These are phyloP conservation scores for Sporothrix inflata DNA, from an alignment of 2,329 filamentous ascomycete genomes.

Conservation along the genomic window DNA sequence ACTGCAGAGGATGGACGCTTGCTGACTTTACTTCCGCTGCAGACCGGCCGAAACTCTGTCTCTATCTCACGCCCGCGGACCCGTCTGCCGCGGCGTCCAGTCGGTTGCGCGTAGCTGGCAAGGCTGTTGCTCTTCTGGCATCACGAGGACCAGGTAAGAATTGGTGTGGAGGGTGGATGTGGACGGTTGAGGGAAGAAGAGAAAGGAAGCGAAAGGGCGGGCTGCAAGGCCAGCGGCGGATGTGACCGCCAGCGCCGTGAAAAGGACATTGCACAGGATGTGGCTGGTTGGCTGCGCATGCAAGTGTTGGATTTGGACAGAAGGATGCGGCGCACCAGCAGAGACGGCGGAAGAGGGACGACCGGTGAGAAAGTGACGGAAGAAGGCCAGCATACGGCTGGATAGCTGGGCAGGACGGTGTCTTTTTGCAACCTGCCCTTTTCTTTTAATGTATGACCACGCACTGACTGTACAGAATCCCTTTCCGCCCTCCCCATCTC, in stretches of 20 bases:
- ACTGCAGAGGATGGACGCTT: background rate
- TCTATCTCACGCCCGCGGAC: background rate
- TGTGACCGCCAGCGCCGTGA: background rate
- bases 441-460: background rate
- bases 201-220: background rate
- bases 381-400: background rate
- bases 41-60: slow-evolving; percentile 19
- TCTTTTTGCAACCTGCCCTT: background rate
- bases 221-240: background rate
- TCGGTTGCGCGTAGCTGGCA: slow-evolving; percentile 23
- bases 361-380: background rate
- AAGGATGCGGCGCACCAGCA: background rate
- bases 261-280: background rate
- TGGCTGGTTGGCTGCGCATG: background rate
- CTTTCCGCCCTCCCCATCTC: slow-evolving; percentile 16
- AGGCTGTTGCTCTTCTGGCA: background rate
- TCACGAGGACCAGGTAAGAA: slow-evolving; percentile 13
- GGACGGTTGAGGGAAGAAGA: background rate
- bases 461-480: slow-evolving; percentile 17
- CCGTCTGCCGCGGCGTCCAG: slow-evolving; percentile 23
- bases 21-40: background rate
- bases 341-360: background rate
- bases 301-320: background rate
- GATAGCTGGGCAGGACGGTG: background rate
- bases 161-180: background rate